Evolutionary conservation across 2,329 filamentous ascomycete genomes (phyloP).

Genomic region (Tolypocladium pustulatum): DNA sequence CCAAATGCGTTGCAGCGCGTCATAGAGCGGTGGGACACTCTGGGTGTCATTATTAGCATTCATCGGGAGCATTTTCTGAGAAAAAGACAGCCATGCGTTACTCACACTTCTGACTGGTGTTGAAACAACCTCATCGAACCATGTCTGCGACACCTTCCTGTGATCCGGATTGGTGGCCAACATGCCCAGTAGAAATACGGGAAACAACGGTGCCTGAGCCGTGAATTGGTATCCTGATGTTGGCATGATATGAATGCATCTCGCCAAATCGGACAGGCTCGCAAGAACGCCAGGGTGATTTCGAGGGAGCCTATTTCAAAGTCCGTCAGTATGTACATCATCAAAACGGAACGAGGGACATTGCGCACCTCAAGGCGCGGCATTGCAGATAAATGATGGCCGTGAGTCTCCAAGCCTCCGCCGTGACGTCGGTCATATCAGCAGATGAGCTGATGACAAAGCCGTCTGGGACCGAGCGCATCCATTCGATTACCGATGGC

Average conservation of each 20-base stretch:
- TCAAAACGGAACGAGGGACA: not conserved
- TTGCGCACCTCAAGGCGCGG: slow-evolving; percentile 22
- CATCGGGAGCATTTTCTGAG: not conserved
- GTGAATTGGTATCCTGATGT: slow-evolving; percentile 29
- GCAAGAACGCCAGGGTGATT: slow-evolving; percentile 22
- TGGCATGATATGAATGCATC: slow-evolving; percentile 28
- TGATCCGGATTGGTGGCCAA: slow-evolving; percentile 19
- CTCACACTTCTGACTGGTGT: slow-evolving; percentile 29
- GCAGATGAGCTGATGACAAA: slow-evolving; percentile 15
- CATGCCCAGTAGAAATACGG: slow-evolving; percentile 29
- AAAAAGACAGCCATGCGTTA: not conserved
- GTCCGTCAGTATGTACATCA: not conserved
- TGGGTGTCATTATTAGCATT: slow-evolving; percentile 12
- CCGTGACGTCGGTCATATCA: slow-evolving; percentile 28
- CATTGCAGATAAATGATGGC: slow-evolving; percentile 28
- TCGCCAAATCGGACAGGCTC: slow-evolving; percentile 21
- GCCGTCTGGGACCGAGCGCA: slow-evolving; percentile 12
- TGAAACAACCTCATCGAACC: slow-evolving; percentile 25
- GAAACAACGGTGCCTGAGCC: slow-evolving; percentile 29
- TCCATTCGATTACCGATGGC: slow-evolving; percentile 16
- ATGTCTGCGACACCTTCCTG: slow-evolving; percentile 16
- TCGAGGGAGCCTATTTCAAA: slow-evolving; percentile 20
- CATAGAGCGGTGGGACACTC: slow-evolving; percentile 29
- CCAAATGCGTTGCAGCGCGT: slow-evolving; percentile 22
- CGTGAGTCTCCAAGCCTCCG: slow-evolving; percentile 29